Percentiles rank a stretch among this genome's conserved stretches.
Evolutionary conservation across 2,329 filamentous ascomycete species (phyloP).

Genomic region (Fusarium equiseti): DNA sequence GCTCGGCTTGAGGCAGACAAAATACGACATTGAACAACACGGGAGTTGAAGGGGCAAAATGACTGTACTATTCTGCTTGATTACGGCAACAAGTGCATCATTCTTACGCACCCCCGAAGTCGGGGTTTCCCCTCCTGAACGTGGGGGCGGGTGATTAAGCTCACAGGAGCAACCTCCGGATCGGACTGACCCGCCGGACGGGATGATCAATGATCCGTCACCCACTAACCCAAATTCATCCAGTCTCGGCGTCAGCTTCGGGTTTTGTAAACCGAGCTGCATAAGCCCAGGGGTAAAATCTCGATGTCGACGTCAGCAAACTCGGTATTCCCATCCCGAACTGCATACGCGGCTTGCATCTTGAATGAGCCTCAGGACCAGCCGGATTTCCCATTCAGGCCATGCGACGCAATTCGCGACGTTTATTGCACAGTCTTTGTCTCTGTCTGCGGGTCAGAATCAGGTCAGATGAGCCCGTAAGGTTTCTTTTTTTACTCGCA

Average conservation of each 20-base stretch:
- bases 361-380: slow-evolving; percentile 30
- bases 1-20: not conserved
- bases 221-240: not conserved
- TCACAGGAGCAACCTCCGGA: slow-evolving; percentile 6
- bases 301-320: slow-evolving; percentile 10
- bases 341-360: slow-evolving; percentile 7
- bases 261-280: not conserved
- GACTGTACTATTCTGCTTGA: not conserved
- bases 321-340: not conserved
- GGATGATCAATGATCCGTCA: not conserved
- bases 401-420: slow-evolving; percentile 14
- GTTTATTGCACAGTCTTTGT: slow-evolving; percentile 18
- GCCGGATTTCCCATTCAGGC: slow-evolving; percentile 25
- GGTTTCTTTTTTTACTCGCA: slow-evolving; percentile 1
- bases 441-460: slow-evolving; percentile 23
- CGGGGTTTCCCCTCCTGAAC: slow-evolving; percentile 20
- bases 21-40: not conserved
- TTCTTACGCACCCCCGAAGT: not conserved
- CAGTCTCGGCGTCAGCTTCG: not conserved
- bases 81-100: not conserved
- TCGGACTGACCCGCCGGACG: not conserved
- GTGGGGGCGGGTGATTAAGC: slow-evolving; percentile 25
- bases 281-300: slow-evolving; percentile 18
- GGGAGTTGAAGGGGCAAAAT: fast-evolving
- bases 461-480: slow-evolving; percentile 4